Conservation (phyloP, 768 basidiomycete species). For the Dacryopinax primogenitus region DNA sequence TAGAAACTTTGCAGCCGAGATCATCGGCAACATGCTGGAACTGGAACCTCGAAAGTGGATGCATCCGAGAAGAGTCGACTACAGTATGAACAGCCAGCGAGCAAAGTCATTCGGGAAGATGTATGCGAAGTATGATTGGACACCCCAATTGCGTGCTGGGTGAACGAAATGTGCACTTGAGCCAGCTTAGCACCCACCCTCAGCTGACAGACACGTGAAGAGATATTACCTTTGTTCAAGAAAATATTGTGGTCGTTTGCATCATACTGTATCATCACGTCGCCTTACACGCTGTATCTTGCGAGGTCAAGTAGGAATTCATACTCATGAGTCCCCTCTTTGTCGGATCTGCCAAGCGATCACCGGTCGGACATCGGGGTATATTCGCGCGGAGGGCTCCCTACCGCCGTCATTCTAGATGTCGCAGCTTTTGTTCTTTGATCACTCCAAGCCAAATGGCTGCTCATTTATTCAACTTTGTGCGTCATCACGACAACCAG, state of each 20-base stretch:
- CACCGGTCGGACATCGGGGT: no score
- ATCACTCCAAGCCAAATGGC: no score
- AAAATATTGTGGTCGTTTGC: background rate
- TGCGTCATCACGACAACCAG: no score
- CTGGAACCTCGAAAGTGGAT: conserved; percentile 79
- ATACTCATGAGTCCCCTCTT: no score
- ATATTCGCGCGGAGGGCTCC: no score
- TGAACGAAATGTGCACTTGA: background rate
- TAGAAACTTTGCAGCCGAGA: conserved; percentile 91
- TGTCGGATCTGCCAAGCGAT: no score
- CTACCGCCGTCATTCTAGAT: no score
- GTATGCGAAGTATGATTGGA: conserved; percentile 47
- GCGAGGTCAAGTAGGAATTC: no score
- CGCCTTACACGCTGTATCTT: background rate
- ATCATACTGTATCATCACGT: background rate
- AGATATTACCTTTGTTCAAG: background rate
- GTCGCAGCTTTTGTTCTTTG: no score
- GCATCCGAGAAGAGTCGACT: conserved; percentile 62
- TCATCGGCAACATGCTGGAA: conserved; percentile 82
- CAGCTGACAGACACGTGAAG: background rate
- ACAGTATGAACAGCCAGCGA: conserved; percentile 53
- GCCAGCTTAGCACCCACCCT: no score
- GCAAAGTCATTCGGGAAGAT: conserved; percentile 54
- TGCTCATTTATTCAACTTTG: no score
- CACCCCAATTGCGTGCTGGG: conserved; percentile 16